A percentile compares a stretch with the other conserved stretches of the same genome.
Conservation (phyloP, 192 early-diverging fungal genomes). For the Neocallimastix lanati region DNA sequence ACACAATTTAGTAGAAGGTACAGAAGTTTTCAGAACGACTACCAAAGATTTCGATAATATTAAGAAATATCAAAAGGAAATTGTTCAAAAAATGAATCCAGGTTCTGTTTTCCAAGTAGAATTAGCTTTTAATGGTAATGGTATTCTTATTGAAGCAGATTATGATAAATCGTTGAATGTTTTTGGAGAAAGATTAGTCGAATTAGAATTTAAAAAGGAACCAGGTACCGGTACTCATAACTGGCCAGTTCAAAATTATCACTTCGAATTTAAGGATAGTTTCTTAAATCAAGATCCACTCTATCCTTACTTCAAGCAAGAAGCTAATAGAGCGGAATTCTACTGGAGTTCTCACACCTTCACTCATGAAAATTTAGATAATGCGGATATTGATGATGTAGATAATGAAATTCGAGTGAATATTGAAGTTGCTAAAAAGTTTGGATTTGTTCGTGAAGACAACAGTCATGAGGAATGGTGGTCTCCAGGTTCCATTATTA, state of each 20-base stretch:
- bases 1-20: background rate
- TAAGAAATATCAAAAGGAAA: conserved; percentile 17
- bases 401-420: too few species aligned
- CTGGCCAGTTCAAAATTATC: conserved; percentile 9
- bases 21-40: conserved; percentile 7
- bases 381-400: conserved; percentile 15
- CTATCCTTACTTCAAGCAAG: conserved; percentile 3
- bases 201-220: conserved; percentile 12
- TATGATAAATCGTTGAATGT: conserved; percentile 7
- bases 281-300: conserved; percentile 8
- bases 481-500: background rate
- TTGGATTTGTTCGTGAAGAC: background rate
- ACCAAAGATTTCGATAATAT: conserved; percentile 11
- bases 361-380: too few species aligned
- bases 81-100: conserved; percentile 12
- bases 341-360: too few species aligned
- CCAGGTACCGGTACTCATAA: conserved; percentile 10
- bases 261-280: background rate
- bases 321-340: conserved; percentile 4
- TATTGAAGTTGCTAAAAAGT: conserved; percentile 9
- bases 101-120: conserved; percentile 14
- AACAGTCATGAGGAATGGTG: background rate
- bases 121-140: conserved; percentile 21
- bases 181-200: conserved; percentile 8
- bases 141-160: conserved; percentile 6